phyloP scores from a whole-genome alignment of 441 rosid genomes.

The Aquilaria agallochum region DNA sequence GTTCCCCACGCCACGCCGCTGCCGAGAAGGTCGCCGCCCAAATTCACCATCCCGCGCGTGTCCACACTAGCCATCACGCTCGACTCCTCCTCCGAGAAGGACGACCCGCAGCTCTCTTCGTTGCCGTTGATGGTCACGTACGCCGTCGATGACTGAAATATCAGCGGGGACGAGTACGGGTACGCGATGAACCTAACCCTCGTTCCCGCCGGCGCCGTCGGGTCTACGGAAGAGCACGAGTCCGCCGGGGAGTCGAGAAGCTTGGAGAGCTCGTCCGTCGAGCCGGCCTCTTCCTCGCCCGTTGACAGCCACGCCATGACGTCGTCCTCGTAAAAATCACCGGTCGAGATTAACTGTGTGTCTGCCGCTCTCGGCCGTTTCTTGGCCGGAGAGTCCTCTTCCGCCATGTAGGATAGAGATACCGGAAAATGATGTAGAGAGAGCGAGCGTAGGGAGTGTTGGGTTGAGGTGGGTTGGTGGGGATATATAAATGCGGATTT shows the following conservation, averaged over 20 bases:
- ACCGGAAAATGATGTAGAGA: too few species aligned
- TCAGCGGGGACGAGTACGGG: slow-evolving; percentile 31
- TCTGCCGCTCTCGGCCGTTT: neutral
- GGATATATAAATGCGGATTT: neutral
- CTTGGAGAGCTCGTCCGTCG: slow-evolving; percentile 31
- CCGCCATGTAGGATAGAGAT: too few species aligned
- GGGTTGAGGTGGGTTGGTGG: too few species aligned
- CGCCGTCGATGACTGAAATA: slow-evolving; percentile 37
- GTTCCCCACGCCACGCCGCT: slow-evolving; percentile 2
- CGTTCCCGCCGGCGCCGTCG: neutral
- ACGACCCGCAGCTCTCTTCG: slow-evolving; percentile 56
- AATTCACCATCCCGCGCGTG: slow-evolving; percentile 22
- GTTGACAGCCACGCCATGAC: slow-evolving; percentile 26
- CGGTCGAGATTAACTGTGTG: neutral
- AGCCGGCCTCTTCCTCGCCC: slow-evolving; percentile 20
- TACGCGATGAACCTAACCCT: slow-evolving; percentile 41
- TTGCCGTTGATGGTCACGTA: slow-evolving; percentile 49
- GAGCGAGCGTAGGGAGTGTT: too few species aligned
- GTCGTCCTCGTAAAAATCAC: slow-evolving; percentile 16
- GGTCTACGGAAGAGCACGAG: neutral
- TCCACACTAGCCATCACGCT: slow-evolving; percentile 53
- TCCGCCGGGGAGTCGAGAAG: slow-evolving; percentile 18
- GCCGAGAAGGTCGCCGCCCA: neutral
- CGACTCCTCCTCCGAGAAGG: slow-evolving; percentile 41
- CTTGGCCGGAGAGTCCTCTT: neutral